A percentile compares a stretch with the other conserved stretches of the same genome.
phyloP scores from a whole-genome alignment of 768 basidiomycete species.

The Antrodiella citrinella region DNA sequence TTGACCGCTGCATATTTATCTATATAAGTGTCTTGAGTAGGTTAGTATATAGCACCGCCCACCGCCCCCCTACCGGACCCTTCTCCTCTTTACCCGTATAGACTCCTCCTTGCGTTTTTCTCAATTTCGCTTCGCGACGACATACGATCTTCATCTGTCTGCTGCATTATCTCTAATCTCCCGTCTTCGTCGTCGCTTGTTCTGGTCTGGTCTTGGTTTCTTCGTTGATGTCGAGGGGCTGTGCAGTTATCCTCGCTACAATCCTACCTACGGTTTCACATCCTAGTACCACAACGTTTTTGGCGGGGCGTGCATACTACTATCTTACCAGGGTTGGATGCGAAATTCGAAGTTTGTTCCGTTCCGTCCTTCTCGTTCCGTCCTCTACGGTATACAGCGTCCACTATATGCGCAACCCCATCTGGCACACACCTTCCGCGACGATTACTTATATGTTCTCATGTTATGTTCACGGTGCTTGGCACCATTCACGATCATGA shows the following conservation, averaged over 20 bases:
- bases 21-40: background rate
- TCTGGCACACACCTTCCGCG: too few relatives aligned
- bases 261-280: background rate
- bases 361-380: background rate
- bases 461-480: too few relatives aligned
- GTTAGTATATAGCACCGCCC: too few relatives aligned
- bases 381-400: too few relatives aligned
- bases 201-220: too few relatives aligned
- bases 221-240: too few relatives aligned
- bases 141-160: background rate
- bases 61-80: too few relatives aligned
- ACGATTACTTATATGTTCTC: background rate
- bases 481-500: background rate
- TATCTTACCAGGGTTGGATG: background rate
- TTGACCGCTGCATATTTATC: background rate
- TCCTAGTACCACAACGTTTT: background rate
- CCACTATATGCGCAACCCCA: too few relatives aligned
- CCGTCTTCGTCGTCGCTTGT: too few relatives aligned
- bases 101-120: background rate
- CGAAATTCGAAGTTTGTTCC: background rate
- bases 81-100: too few relatives aligned
- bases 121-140: background rate
- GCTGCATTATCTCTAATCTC: background rate
- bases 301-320: background rate
- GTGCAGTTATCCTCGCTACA: too few relatives aligned